Evolutionary conservation across 106 monocot species (phyloP).

Genomic region (Apostasia ramifera): DNA sequence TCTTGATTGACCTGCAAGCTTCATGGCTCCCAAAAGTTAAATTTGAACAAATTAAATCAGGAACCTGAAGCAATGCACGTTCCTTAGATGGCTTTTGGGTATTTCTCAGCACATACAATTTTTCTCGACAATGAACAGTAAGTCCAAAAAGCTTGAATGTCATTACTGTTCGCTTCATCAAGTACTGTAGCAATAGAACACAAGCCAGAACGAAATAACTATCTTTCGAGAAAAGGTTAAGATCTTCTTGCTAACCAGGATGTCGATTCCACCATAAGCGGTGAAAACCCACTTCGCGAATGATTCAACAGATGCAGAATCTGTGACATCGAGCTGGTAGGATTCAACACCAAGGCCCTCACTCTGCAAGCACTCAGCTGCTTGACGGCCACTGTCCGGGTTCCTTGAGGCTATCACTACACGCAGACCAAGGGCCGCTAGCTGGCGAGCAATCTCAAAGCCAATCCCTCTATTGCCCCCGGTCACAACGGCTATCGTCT

Average conservation of each 20-base stretch:
- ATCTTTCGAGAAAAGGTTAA: not conserved
- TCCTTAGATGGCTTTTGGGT: too few species aligned
- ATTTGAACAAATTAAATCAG: too few species aligned
- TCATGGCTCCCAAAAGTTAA: too few species aligned
- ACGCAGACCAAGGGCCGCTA: constrained; percentile 42
- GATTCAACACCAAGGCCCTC: constrained; percentile 29
- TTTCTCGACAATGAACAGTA: too few species aligned
- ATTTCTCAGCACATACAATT: too few species aligned
- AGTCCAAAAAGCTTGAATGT: too few species aligned
- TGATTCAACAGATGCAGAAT: constrained; percentile 36
- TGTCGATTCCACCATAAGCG: constrained; percentile 60
- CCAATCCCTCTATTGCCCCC: constrained; percentile 84
- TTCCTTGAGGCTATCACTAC: constrained; percentile 68
- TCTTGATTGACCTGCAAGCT: too few species aligned
- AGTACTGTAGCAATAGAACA: not conserved
- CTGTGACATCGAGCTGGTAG: constrained; percentile 57
- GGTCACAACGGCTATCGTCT: constrained; percentile 69
- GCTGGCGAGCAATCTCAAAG: constrained; percentile 70
- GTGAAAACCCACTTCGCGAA: constrained; percentile 41
- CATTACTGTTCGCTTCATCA: too few species aligned
- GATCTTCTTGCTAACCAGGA: constrained; percentile 46
- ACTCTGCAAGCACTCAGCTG: constrained; percentile 19
- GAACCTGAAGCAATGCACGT: too few species aligned
- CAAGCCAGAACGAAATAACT: not conserved
- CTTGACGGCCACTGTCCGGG: constrained; percentile 29